Conservation (phyloP, 2,329 filamentous ascomycete genomes). For the Neurospora sp. region DNA sequence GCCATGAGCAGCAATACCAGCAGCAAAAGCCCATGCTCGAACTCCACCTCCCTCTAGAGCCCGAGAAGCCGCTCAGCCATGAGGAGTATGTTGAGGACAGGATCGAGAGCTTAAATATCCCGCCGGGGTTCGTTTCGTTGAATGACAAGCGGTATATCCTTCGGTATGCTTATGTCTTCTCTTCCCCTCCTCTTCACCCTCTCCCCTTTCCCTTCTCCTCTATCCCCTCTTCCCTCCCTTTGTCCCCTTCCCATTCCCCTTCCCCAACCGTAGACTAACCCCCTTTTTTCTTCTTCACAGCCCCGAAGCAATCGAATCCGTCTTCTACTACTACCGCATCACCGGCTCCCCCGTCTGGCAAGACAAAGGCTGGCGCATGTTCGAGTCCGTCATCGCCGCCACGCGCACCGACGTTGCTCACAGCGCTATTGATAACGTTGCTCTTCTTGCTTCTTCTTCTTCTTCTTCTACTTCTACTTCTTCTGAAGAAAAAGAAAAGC, state of each 20-base stretch:
- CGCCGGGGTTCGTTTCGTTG: conserved; percentile 40
- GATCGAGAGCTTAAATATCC: conserved; percentile 35
- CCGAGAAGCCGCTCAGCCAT: conserved; percentile 37
- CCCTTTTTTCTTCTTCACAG: conserved; percentile 26
- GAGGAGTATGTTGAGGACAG: conserved; percentile 40
- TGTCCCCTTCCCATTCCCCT: too few relatives aligned
- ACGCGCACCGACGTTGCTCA: conserved; percentile 59
- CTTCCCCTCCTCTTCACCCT: too few relatives aligned
- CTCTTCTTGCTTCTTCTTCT: too few relatives aligned
- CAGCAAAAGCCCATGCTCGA: conserved; percentile 14
- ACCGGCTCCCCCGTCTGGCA: conserved; percentile 67
- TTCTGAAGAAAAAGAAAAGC: neutral
- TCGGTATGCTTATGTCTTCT: conserved; percentile 34
- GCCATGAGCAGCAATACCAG: neutral
- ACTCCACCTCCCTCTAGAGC: conserved; percentile 21
- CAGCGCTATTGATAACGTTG: conserved; percentile 59
- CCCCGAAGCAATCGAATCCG: conserved; percentile 77
- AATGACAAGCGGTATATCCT: conserved; percentile 45
- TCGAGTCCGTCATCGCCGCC: conserved; percentile 55
- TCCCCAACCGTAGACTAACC: neutral
- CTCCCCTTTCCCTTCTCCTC: too few relatives aligned
- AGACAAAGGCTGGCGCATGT: conserved; percentile 84
- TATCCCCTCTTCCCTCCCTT: too few relatives aligned
- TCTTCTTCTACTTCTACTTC: too few relatives aligned
- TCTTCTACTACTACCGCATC: conserved; percentile 86